Conservation (phyloP, 2,329 filamentous ascomycete genomes). For the Neonectria punicea region DNA sequence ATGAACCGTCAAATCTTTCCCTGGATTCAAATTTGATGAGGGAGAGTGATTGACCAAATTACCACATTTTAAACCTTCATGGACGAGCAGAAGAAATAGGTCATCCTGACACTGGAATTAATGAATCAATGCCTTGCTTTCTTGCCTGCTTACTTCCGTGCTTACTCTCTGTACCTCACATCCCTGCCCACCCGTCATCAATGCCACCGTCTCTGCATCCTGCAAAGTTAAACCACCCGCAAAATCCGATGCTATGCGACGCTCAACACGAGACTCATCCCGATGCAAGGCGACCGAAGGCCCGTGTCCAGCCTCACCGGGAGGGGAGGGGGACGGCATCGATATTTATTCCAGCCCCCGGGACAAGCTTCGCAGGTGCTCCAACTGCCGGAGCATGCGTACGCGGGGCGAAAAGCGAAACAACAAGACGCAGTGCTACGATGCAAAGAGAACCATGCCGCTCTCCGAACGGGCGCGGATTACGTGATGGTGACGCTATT, state of each 20-base stretch:
- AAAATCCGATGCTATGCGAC: neutral
- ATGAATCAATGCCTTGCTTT: neutral
- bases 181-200: neutral
- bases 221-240: neutral
- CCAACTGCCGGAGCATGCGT: neutral
- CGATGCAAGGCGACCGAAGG: neutral
- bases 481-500: constrained; percentile 42
- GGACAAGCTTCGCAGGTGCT: too few relatives aligned
- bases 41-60: neutral
- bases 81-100: neutral
- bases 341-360: constrained; percentile 26
- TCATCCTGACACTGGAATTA: neutral
- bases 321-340: constrained; percentile 14
- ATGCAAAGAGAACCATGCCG: neutral
- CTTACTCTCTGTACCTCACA: neutral
- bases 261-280: neutral
- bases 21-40: neutral
- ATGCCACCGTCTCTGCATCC: neutral
- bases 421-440: neutral
- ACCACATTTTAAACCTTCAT: neutral
- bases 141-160: neutral
- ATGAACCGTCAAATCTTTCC: neutral
- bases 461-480: constrained; percentile 15
- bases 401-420: neutral
- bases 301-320: neutral